These are phyloP conservation scores for Viridothelium virens DNA, from an alignment of 495 filamentous ascomycete genomes.

Conservation along the genomic window DNA sequence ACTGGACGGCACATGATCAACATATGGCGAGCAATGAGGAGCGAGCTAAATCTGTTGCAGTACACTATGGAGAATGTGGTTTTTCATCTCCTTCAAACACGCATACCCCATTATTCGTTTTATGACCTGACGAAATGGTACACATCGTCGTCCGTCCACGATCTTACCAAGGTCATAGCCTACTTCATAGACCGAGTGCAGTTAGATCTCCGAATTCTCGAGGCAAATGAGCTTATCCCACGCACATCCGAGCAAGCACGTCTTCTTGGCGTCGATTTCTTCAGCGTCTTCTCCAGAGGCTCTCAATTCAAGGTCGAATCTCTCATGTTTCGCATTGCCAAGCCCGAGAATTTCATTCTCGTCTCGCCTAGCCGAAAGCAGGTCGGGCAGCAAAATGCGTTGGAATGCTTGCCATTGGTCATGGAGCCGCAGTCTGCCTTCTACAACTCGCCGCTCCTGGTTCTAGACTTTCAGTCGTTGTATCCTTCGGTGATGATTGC, in stretches of 20 bases:
- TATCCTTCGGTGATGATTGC: slow-evolving; percentile 99
- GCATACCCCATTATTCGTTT: slow-evolving; percentile 83
- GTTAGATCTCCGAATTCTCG: slow-evolving; percentile 82
- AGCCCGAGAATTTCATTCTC: slow-evolving; percentile 88
- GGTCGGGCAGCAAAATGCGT: slow-evolving; percentile 85
- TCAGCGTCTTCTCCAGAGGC: slow-evolving; percentile 84
- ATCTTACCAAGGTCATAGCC: slow-evolving; percentile 66
- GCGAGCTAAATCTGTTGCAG: slow-evolving; percentile 80
- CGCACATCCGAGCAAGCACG: slow-evolving; percentile 92
- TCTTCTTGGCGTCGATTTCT: slow-evolving; percentile 90
- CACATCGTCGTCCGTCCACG: slow-evolving; percentile 52
- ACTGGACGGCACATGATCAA: slow-evolving; percentile 95
- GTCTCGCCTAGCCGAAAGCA: slow-evolving; percentile 86
- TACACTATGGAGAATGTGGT: slow-evolving; percentile 97
- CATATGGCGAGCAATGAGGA: slow-evolving; percentile 91
- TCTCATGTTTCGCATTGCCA: slow-evolving; percentile 96
- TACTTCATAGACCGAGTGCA: slow-evolving; percentile 72
- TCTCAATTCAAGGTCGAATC: slow-evolving; percentile 98
- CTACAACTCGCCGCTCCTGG: slow-evolving; percentile 80
- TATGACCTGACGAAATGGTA: slow-evolving; percentile 76
- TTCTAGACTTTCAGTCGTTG: slow-evolving; percentile 91
- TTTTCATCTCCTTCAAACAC: slow-evolving; percentile 83
- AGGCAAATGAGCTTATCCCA: slow-evolving; percentile 79
- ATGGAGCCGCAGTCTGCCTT: slow-evolving; percentile 98
- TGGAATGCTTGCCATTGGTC: slow-evolving; percentile 90